Conservation (phyloP, 169 alveolate species). For the Cryptosporidium meleagridis region DNA sequence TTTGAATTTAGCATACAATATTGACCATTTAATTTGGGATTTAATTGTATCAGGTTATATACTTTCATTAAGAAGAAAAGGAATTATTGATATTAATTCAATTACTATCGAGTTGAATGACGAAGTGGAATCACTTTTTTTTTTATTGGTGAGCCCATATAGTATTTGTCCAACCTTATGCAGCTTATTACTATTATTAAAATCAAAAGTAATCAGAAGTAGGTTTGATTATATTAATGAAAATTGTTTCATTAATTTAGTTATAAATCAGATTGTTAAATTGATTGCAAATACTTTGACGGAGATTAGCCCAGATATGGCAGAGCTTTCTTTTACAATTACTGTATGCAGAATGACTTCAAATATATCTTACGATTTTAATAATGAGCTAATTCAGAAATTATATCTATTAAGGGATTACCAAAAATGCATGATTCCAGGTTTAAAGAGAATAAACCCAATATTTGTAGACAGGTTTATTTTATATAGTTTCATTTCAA, state of each 20-base stretch:
- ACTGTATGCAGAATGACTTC: conserved; percentile 12
- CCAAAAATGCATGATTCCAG: background rate
- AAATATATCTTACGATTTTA: conserved; percentile 2
- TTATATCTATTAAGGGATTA: background rate
- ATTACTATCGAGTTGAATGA: conserved; percentile 25
- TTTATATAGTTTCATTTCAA: conserved; percentile 44
- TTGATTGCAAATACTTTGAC: conserved; percentile 16
- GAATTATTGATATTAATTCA: conserved; percentile 9
- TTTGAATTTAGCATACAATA: conserved; percentile 40
- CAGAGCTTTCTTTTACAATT: conserved; percentile 59
- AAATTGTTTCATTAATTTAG: background rate
- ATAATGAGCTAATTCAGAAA: background rate
- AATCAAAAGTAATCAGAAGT: background rate
- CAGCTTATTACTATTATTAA: conserved; percentile 8
- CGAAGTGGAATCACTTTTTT: conserved; percentile 50
- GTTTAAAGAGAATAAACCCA: background rate
- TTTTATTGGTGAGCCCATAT: conserved; percentile 42
- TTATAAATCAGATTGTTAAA: conserved; percentile 1
- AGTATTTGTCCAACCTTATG: conserved; percentile 25
- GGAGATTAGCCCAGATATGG: conserved; percentile 70
- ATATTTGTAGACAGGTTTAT: conserved; percentile 33
- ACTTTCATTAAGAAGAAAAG: conserved; percentile 2
- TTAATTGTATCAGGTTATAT: conserved; percentile 25
- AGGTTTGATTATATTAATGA: background rate
- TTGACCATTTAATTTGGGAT: conserved; percentile 54